Evolutionary conservation across 2,329 filamentous ascomycete species (phyloP).

Genomic region (Zarea fungicola): DNA sequence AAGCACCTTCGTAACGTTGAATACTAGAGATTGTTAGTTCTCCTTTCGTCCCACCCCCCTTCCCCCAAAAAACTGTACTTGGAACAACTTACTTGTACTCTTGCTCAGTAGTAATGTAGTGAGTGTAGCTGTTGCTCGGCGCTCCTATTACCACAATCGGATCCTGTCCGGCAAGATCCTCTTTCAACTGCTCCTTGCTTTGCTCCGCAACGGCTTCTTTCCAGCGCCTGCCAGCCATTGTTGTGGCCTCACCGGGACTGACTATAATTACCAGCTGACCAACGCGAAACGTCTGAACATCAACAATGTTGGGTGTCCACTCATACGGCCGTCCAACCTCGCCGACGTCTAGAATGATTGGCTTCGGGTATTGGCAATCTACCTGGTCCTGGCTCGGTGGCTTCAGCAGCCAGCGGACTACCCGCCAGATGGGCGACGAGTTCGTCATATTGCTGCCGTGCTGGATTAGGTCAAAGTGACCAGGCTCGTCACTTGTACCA

Average conservation of each 20-base stretch:
- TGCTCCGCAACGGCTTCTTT: slow-evolving; percentile 59
- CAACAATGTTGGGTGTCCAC: slow-evolving; percentile 86
- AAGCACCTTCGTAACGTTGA: slow-evolving; percentile 88
- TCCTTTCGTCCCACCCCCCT: no score
- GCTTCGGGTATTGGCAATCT: slow-evolving; percentile 74
- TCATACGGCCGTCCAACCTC: slow-evolving; percentile 68
- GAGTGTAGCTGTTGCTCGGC: slow-evolving; percentile 82
- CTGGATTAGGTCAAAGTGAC: slow-evolving; percentile 85
- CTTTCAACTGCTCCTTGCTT: slow-evolving; percentile 36
- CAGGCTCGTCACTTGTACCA: slow-evolving; percentile 84
- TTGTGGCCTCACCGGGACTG: slow-evolving; percentile 82
- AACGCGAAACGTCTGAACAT: slow-evolving; percentile 76
- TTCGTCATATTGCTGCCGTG: slow-evolving; percentile 66
- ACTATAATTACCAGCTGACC: slow-evolving; percentile 81
- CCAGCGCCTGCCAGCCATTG: slow-evolving; percentile 88
- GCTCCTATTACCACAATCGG: slow-evolving; percentile 76
- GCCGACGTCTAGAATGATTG: slow-evolving; percentile 81
- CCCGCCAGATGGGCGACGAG: slow-evolving; percentile 69
- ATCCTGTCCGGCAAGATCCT: slow-evolving; percentile 36
- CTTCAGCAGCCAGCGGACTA: slow-evolving; percentile 66
- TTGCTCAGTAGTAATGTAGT: slow-evolving; percentile 69
- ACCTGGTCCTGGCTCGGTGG: slow-evolving; percentile 63
- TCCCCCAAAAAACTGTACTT: no score
- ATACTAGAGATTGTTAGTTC: slow-evolving; percentile 38
- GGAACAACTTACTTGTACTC: slow-evolving; percentile 42